Conservation (phyloP, 164 flowering plant species). For the Kalanchoe fedtschenkoi region DNA sequence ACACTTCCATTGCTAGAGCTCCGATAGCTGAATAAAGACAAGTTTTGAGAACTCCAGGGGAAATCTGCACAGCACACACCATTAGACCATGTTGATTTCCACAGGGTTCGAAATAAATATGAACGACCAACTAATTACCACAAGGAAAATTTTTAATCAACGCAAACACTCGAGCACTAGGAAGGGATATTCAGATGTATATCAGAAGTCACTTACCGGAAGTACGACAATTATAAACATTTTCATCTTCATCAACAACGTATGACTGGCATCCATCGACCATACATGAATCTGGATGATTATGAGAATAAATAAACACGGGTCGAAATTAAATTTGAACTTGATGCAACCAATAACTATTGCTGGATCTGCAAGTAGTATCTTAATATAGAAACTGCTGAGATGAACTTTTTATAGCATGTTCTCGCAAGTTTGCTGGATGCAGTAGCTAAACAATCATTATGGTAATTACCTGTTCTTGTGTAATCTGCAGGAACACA, state of each 20-base stretch:
- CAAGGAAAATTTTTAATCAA: constrained; percentile 62
- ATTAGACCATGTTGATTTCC: not conserved
- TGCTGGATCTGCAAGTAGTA: not conserved
- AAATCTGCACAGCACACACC: constrained; percentile 35
- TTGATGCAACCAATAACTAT: not conserved
- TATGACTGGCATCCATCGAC: constrained; percentile 86
- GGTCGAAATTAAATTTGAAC: not conserved
- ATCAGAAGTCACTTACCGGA: constrained; percentile 47
- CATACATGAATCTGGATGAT: constrained; percentile 55
- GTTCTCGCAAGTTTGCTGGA: too few relatives aligned
- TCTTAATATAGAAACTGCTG: not conserved
- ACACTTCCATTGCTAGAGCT: constrained; percentile 68
- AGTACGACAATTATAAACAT: constrained; percentile 70
- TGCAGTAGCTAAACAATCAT: not conserved
- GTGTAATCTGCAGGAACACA: constrained; percentile 83
- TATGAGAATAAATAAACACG: not conserved
- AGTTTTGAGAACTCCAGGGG: constrained; percentile 42
- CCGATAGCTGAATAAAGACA: constrained; percentile 56
- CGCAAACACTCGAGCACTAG: constrained; percentile 75
- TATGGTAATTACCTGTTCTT: constrained; percentile 56
- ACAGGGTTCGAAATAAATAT: not conserved
- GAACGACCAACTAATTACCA: constrained; percentile 35
- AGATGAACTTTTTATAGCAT: not conserved
- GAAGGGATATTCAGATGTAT: constrained; percentile 68
- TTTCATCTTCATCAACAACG: constrained; percentile 93